phyloP scores from a whole-genome alignment of 768 basidiomycete genomes.

The Rhodotorula paludigena region DNA sequence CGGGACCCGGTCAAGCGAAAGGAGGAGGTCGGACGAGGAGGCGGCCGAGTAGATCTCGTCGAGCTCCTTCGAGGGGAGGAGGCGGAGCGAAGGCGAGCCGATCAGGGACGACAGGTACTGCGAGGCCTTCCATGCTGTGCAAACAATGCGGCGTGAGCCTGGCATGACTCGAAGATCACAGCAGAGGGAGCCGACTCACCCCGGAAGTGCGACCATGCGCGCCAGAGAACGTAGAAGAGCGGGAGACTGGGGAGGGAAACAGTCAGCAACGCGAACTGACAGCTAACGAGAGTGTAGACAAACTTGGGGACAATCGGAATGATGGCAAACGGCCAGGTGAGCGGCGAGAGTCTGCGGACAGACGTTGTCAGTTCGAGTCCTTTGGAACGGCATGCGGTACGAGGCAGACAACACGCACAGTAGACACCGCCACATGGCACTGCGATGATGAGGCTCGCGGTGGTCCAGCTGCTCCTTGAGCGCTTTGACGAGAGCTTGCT shows the following conservation, averaged over 20 bases:
- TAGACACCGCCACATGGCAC: conserved; percentile 16
- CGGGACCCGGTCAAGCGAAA: conserved; percentile 39
- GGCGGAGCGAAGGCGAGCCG: conserved; percentile 35
- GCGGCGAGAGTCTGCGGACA: conserved; percentile 37
- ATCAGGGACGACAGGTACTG: conserved; percentile 45
- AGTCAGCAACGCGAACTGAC: neutral
- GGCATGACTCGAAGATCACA: too few species aligned
- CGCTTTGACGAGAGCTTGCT: conserved; percentile 1
- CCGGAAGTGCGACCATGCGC: conserved; percentile 47
- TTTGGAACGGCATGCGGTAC: fast-evolving
- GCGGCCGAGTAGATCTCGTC: conserved; percentile 40
- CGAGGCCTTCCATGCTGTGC: conserved; percentile 44
- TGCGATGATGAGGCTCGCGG: conserved; percentile 24
- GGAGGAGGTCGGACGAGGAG: conserved; percentile 27
- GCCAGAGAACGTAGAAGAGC: conserved; percentile 49
- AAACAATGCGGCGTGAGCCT: neutral
- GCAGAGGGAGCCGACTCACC: neutral
- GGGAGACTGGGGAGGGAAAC: conserved; percentile 31
- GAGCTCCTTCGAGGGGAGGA: conserved; percentile 37
- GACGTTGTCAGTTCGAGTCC: neutral
- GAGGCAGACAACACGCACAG: conserved; percentile 4
- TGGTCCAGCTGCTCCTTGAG: conserved; percentile 20
- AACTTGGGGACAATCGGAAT: conserved; percentile 49
- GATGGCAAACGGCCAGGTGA: conserved; percentile 47
- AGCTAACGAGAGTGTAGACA: neutral